Conservation (phyloP, 352 stramenopile species). For the Pythium guiyangense region DNA sequence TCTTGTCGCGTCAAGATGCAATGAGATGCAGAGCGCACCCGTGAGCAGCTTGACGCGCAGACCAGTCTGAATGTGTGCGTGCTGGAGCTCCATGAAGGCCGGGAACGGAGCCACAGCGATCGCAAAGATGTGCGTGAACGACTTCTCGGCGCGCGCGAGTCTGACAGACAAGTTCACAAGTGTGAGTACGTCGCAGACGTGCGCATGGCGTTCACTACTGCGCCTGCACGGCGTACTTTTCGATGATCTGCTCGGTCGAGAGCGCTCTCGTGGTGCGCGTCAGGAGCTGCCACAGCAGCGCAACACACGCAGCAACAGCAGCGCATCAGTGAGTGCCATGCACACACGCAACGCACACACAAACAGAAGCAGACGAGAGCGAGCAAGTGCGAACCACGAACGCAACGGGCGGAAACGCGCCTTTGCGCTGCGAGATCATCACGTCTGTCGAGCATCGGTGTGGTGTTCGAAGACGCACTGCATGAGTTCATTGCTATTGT, state of each 20-base stretch:
- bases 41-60: conserved; percentile 43
- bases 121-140: conserved; percentile 48
- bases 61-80: conserved; percentile 30
- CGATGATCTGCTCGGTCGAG: conserved; percentile 31
- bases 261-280: conserved; percentile 27
- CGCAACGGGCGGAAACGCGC: conserved; percentile 56
- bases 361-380: not conserved
- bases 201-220: not conserved
- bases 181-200: not conserved
- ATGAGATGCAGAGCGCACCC: conserved; percentile 15
- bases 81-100: conserved; percentile 39
- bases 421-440: conserved; percentile 74
- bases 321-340: not conserved
- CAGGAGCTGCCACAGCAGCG: conserved; percentile 2
- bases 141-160: conserved; percentile 50
- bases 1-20: not conserved
- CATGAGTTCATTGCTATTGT: not conserved
- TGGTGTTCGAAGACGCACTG: no score
- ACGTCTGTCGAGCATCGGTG: conserved; percentile 31
- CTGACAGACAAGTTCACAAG: conserved; percentile 9
- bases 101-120: conserved; percentile 46
- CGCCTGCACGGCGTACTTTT: conserved; percentile 24
- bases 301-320: no score
- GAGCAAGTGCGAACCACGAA: conserved; percentile 46
- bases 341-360: not conserved